These are phyloP conservation scores for Fusarium sp. DNA, from an alignment of 2,329 filamentous ascomycete genomes.

Conservation along the genomic window DNA sequence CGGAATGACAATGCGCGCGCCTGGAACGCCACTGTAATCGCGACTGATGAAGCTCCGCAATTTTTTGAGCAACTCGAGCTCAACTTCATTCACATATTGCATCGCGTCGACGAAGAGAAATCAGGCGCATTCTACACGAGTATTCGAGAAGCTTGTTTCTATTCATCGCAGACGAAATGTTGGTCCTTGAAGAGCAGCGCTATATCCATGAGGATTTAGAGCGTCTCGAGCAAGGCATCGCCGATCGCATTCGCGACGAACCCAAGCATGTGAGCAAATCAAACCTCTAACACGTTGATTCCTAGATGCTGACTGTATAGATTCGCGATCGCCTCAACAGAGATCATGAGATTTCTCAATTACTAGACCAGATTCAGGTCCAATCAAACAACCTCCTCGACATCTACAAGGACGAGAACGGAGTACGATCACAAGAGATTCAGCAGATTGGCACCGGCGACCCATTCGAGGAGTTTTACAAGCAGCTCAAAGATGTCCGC, in stretches of 20 bases:
- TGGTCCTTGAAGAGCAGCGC: slow-evolving; percentile 91
- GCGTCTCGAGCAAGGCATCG: slow-evolving; percentile 90
- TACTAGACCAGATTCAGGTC: slow-evolving; percentile 84
- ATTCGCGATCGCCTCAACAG: slow-evolving; percentile 87
- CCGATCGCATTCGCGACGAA: slow-evolving; percentile 86
- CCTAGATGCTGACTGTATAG: slow-evolving; percentile 54
- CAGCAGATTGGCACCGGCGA: slow-evolving; percentile 85
- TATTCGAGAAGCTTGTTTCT: too few relatives aligned
- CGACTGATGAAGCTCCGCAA: slow-evolving; percentile 41
- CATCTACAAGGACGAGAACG: slow-evolving; percentile 83
- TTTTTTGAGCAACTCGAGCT: slow-evolving; percentile 39
- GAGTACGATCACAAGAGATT: slow-evolving; percentile 77
- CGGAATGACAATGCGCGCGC: slow-evolving; percentile 37
- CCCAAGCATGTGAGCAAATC: slow-evolving; percentile 75
- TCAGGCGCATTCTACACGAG: not conserved
- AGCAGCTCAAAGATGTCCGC: slow-evolving; percentile 79
- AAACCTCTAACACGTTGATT: not conserved
- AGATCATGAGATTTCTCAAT: slow-evolving; percentile 89
- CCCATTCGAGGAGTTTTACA: slow-evolving; percentile 90
- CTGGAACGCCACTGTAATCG: slow-evolving; percentile 40
- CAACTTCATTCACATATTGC: slow-evolving; percentile 16
- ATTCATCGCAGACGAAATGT: slow-evolving; percentile 59
- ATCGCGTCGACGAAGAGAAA: not conserved
- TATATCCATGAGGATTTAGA: slow-evolving; percentile 96
- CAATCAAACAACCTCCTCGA: slow-evolving; percentile 82